Evolutionary conservation across 345 rosid genomes (phyloP).

Genomic region (Arabidopsis thaliana): DNA sequence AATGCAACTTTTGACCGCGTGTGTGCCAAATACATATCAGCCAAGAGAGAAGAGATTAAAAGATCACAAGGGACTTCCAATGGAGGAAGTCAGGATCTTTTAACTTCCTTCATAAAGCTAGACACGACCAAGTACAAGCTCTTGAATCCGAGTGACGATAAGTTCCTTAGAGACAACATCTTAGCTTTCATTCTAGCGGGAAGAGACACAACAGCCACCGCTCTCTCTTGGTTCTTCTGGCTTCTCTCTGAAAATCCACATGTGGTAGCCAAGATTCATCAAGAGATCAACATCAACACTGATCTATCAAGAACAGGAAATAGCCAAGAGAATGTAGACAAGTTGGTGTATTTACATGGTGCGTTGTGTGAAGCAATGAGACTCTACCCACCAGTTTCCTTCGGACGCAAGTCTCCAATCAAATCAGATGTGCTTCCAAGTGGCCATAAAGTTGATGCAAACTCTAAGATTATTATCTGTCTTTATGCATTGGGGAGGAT

Average conservation of each 20-base stretch:
- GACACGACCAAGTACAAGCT: not conserved
- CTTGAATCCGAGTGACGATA: not conserved
- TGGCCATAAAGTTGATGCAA: not conserved
- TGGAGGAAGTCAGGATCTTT: not conserved
- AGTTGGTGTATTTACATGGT: conserved; percentile 4
- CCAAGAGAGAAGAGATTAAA: not conserved
- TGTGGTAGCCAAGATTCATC: not conserved
- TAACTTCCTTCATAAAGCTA: conserved; percentile 3
- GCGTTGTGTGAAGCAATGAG: not conserved
- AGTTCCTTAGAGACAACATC: not conserved
- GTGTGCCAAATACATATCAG: not conserved
- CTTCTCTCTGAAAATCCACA: conserved; percentile 6
- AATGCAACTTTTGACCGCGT: not conserved
- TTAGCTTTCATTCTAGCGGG: conserved; percentile 1
- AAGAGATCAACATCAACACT: not conserved
- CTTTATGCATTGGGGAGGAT: not conserved
- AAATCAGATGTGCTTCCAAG: not conserved
- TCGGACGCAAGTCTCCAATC: not conserved
- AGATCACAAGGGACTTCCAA: not conserved
- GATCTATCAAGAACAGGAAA: not conserved
- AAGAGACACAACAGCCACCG: not conserved
- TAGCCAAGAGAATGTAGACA: not conserved
- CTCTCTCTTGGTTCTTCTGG: conserved; percentile 14
- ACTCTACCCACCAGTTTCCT: not conserved
- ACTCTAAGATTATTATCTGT: not conserved